Evolutionary conservation across 1,284 basidiomycete genomes (phyloP), one percentile per base, ranked within the genome.

Genomic region (Ceratobasidium theobromae): DNA sequence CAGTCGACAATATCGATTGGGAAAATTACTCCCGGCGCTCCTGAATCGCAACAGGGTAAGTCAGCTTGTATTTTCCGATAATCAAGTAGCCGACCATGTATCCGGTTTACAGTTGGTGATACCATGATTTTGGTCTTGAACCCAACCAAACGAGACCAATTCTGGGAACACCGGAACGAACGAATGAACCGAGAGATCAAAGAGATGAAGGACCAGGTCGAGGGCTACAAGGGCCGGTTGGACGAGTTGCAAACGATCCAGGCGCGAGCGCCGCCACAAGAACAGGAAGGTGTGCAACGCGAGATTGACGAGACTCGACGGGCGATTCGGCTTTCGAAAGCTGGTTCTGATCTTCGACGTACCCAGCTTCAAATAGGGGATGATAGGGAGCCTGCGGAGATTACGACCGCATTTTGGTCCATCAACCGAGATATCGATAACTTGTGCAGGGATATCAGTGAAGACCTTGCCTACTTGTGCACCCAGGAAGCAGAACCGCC

Each of bases 371-470:
- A 67, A 48, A 25, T 67, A 5, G 27, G 41, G 12, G 66, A 67
- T 21, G 46, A 49, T 16, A 25, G 18, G 8, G 55, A 60, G 23
- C 66, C 66, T 18, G 55, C 55, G 6, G 52, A 67, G 12, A 32
- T 67, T 27, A 28, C 55, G 0, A 21, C 18, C n/a, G 46, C 41
- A 16, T 67, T 67, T 62, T 55, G 33, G 23, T 21, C 66, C 6
- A 58, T 67, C 55, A 67, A 67, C 35, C 41, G 57, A 41, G 46
- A 27, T 23, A 43, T 67, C n/a, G 51, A 60, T 18, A 33, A 67
- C 23, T 23, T 60, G 3, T 67, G 46, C 18, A 18, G 54, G 6
- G 51, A 49, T 33, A 67, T 67, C 14, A 43, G 21, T 55, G 66
- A 60, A 27, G 57, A 60, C 46, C n/a, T 60, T 30, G 57, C 57